Conservation (phyloP, 768 basidiomycete species). For the Butyriboletus loyo region DNA sequence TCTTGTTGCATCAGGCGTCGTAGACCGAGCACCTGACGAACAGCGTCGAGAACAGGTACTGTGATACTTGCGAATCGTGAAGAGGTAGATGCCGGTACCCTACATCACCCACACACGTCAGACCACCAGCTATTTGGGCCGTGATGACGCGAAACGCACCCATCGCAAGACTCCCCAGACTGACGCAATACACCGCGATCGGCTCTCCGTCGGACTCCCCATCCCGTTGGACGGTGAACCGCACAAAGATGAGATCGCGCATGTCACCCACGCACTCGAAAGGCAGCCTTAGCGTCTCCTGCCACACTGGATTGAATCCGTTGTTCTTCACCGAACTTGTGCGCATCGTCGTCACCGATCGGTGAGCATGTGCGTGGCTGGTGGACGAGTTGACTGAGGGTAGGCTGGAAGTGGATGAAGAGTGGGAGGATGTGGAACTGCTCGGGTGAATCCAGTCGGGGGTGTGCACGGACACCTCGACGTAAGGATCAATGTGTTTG, state of each 20-base stretch:
- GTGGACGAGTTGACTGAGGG: constrained; percentile 5
- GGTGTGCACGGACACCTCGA: constrained; percentile 74
- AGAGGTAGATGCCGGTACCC: constrained; percentile 90
- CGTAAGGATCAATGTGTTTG: constrained; percentile 67
- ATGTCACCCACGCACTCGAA: constrained; percentile 76
- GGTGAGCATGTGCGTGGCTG: constrained; percentile 28
- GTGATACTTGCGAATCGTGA: constrained; percentile 82
- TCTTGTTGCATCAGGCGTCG: constrained; percentile 18
- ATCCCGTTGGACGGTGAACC: constrained; percentile 71
- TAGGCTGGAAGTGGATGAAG: constrained; percentile 1
- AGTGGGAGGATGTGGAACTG: constrained; percentile 7
- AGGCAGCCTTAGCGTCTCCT: constrained; percentile 64
- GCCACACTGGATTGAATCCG: constrained; percentile 90
- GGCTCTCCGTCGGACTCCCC: constrained; percentile 57
- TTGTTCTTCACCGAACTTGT: constrained; percentile 77
- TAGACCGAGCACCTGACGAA: constrained; percentile 67
- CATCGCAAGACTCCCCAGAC: constrained; percentile 66
- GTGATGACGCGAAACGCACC: constrained; percentile 45
- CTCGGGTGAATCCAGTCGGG: constrained; percentile 61
- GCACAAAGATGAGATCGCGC: constrained; percentile 81
- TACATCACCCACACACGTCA: constrained; percentile 22
- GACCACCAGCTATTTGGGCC: background rate
- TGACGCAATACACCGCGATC: constrained; percentile 71
- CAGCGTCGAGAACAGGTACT: constrained; percentile 90
- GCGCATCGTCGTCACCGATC: constrained; percentile 48